A percentile compares a stretch with the other conserved stretches of the same genome.
phyloP scores from a whole-genome alignment of 257 asterid genomes.

The Ilex aquifolium region DNA sequence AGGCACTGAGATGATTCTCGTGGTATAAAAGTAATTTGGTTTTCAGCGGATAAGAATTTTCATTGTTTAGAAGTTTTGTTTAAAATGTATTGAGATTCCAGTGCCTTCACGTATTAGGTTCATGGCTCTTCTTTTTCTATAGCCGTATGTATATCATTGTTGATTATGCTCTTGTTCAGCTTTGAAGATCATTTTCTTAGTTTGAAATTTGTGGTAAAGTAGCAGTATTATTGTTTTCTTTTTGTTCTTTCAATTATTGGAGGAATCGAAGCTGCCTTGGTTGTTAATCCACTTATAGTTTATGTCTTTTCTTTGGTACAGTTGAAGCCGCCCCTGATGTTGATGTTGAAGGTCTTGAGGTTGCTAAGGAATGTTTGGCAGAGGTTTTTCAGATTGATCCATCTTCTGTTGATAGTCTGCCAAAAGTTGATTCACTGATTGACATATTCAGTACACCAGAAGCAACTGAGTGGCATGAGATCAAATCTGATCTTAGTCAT shows the following conservation, averaged over 20 bases:
- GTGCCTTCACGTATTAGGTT: too few species aligned
- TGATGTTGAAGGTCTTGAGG: constrained; percentile 68
- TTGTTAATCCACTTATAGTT: not conserved
- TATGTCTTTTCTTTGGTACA: constrained; percentile 13
- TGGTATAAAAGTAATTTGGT: too few species aligned
- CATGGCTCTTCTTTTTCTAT: too few species aligned
- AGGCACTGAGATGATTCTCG: too few species aligned
- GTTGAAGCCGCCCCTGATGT: constrained; percentile 68
- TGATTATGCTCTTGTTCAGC: too few species aligned
- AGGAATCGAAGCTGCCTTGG: not conserved
- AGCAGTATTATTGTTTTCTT: too few species aligned
- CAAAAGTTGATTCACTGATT: constrained; percentile 41
- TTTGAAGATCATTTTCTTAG: too few species aligned
- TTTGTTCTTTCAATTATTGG: not conserved
- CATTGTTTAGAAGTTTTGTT: too few species aligned
- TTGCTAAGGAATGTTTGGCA: constrained; percentile 68
- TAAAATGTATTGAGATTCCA: too few species aligned
- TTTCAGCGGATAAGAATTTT: too few species aligned
- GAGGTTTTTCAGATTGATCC: constrained; percentile 67
- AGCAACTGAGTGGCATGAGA: constrained; percentile 9
- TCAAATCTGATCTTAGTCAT: constrained; percentile 7
- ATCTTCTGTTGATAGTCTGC: constrained; percentile 30
- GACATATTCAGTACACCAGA: constrained; percentile 50
- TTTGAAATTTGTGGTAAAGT: too few species aligned
- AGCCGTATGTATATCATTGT: too few species aligned